phyloP scores from a whole-genome alignment of 768 basidiomycete species.

The Boletus subparvulus region DNA sequence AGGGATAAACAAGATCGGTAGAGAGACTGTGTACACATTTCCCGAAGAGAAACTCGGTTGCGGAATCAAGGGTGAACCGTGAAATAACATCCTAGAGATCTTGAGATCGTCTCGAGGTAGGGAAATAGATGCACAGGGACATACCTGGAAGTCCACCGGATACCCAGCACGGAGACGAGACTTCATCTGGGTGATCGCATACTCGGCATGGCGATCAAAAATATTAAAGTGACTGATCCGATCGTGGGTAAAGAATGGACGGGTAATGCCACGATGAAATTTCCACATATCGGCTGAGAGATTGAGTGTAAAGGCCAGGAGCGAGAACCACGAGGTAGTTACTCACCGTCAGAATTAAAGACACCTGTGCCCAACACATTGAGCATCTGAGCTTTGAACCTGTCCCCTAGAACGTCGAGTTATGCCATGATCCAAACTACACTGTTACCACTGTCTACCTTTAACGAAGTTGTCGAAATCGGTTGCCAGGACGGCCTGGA shows the following conservation, averaged over 20 bases:
- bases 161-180: conserved; percentile 48
- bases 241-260: conserved; percentile 64
- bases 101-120: not conserved
- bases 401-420: conserved; percentile 15
- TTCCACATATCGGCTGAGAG: conserved; percentile 48
- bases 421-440: not conserved
- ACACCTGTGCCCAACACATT: conserved; percentile 62
- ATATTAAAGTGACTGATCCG: conserved; percentile 59
- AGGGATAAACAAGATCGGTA: conserved; percentile 52
- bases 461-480: conserved; percentile 62
- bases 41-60: conserved; percentile 67
- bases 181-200: conserved; percentile 44
- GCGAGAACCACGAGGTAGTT: not conserved
- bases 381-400: conserved; percentile 44
- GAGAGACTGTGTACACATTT: conserved; percentile 50
- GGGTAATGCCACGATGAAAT: conserved; percentile 64
- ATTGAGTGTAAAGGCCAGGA: conserved; percentile 12
- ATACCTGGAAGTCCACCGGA: conserved; percentile 59
- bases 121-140: not conserved
- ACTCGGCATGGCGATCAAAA: conserved; percentile 55
- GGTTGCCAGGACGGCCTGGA: conserved; percentile 47
- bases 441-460: conserved; percentile 34
- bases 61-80: conserved; percentile 65
- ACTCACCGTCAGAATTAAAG: conserved; percentile 64
- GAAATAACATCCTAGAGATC: conserved; percentile 50